Evolutionary conservation across 345 rosid genomes (phyloP), one percentile per base, ranked within the genome.

Genomic region (Bretschneidera sinensis): DNA sequence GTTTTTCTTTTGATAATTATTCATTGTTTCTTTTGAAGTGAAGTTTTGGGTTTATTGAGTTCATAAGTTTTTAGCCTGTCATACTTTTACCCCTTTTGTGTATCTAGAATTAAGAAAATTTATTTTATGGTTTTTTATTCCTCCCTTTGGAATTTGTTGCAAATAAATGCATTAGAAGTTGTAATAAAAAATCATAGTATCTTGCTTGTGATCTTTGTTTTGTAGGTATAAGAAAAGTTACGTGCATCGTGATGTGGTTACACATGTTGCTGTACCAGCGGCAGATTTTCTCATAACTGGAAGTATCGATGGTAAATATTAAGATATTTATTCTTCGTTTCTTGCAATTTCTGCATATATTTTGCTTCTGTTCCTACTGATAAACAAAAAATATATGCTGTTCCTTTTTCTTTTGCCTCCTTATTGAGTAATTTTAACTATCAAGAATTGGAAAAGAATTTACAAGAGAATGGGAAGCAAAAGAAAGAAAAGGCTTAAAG

Each of bases 161-260:
- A n/a, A n/a, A n/a, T 39, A 39, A 7, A 14, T 39, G 45, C 11
- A 39, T 13, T 7, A 39, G 45, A 11, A 7, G 45, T 14, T 39
- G 45, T 39, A 39, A 14, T 4, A 4, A 31, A 9, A 31, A 31
- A 31, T 31, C 1, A 13, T 39, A 1, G 45, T 14, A 39, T 39
- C 15, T 39, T 39, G 45, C 10, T 39, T 39, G 45, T 39, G 6
- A 9, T 39, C 10, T 24, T 33, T 1, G 34, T 57, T 48, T 51
- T 56, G 0, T 76, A 92, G 98, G 98, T 92, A 86, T 61, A 97
- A 94, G 78, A 94, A 88, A 64, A 94, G 95, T 75, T 94, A 94
- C 71, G 86, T 90, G 97, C 99, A 90, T 64, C 78, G 99, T n/a
- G 99, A 94, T 76, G 88, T 85, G 57, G 95, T 90, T 59, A 87